Evolutionary conservation across 176 grass and related monocot genomes (phyloP).

Genomic region (Echinochloa phyllopogon): DNA sequence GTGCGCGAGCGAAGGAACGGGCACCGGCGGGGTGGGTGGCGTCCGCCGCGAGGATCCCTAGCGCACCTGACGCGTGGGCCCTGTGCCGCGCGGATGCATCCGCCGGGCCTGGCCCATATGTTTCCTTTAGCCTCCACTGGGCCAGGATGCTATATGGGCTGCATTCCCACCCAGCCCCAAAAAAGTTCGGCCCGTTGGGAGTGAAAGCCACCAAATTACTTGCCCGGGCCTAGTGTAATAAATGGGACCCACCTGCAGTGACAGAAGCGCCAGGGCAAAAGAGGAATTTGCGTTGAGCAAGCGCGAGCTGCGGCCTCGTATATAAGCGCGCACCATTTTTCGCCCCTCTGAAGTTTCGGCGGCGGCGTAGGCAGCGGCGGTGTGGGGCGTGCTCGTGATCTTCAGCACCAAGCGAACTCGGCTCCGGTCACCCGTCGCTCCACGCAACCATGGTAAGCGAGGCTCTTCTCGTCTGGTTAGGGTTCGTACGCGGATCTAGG

Average conservation of each 20-base stretch:
- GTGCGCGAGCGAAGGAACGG: too few relatives aligned
- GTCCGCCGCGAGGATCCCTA: too few relatives aligned
- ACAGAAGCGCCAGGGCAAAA: not conserved
- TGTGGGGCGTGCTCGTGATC: constrained; percentile 25
- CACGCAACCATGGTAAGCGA: constrained; percentile 45
- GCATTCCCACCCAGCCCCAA: not conserved
- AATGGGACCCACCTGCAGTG: not conserved
- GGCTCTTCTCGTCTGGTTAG: not conserved
- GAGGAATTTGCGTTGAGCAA: too few relatives aligned
- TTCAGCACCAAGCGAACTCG: not conserved
- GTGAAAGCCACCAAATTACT: not conserved
- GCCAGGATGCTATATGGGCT: too few relatives aligned
- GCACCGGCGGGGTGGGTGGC: too few relatives aligned
- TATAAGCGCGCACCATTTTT: constrained; percentile 5
- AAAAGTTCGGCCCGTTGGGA: not conserved
- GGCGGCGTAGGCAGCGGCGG: constrained; percentile 29
- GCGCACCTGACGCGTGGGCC: too few relatives aligned
- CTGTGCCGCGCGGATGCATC: too few relatives aligned
- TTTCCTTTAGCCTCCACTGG: too few relatives aligned
- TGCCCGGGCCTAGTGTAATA: rapidly evolving
- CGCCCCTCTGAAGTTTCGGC: constrained; percentile 15
- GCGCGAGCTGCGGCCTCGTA: not conserved
- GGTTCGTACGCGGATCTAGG: not conserved
- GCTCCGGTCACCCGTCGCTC: constrained; percentile 25
- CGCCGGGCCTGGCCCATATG: too few relatives aligned